These are phyloP conservation scores for Pleurotus cornucopiae DNA, from an alignment of 768 basidiomycete species.

Conservation along the genomic window DNA sequence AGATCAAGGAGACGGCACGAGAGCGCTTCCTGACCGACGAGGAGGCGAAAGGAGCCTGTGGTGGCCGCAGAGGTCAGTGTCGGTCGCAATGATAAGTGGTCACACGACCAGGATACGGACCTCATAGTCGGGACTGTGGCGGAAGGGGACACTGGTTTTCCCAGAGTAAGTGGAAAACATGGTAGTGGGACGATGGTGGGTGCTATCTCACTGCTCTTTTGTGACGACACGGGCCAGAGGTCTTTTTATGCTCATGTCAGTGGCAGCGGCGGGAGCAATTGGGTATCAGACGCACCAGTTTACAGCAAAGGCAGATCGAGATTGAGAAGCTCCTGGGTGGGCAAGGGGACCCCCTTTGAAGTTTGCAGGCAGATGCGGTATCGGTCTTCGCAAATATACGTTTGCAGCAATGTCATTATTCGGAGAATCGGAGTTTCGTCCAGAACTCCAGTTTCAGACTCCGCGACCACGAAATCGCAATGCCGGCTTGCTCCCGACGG, in stretches of 20 bases:
- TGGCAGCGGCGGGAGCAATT: not conserved
- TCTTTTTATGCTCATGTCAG: not conserved
- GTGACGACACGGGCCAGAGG: not conserved
- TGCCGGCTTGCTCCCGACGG: too few species aligned
- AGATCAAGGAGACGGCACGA: conserved; percentile 20
- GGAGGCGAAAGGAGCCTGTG: conserved; percentile 65
- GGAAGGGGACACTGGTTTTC: not conserved
- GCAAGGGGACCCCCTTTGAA: not conserved
- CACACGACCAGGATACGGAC: conserved; percentile 5
- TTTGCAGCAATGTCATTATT: too few species aligned
- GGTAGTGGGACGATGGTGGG: not conserved
- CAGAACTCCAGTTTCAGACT: not conserved
- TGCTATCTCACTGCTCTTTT: not conserved
- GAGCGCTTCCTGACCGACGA: conserved; percentile 60
- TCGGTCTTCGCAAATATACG: not conserved
- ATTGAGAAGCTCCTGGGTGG: not conserved
- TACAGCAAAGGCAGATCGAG: not conserved
- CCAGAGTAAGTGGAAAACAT: conserved; percentile 1
- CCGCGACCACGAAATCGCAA: not conserved
- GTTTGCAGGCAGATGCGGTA: not conserved
- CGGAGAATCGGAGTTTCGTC: not conserved
- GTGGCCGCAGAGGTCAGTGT: conserved; percentile 19
- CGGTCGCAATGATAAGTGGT: not conserved
- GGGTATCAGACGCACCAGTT: not conserved
- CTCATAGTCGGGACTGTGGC: not conserved